Conservation (phyloP, 139 green algal genomes). For the Spirogloea muscicola region DNA sequence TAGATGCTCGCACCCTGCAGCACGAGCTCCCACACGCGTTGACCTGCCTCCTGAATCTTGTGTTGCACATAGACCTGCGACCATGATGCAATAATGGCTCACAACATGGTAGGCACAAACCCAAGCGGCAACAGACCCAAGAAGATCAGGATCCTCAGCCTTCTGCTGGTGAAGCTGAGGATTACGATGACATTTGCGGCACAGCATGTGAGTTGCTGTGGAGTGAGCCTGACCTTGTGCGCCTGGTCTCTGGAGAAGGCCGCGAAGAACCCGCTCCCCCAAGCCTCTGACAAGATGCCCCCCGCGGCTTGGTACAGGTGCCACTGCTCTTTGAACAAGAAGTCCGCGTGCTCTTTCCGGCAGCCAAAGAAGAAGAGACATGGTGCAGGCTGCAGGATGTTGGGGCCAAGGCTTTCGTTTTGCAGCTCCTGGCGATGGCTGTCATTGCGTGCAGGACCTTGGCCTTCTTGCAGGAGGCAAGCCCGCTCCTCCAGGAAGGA, state of each 20-base stretch:
- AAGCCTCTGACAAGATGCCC: not conserved
- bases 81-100: not conserved
- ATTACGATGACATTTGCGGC: too few relatives aligned
- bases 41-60: constrained; percentile 1
- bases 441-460: too few relatives aligned
- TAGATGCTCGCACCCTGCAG: constrained; percentile 34
- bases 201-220: too few relatives aligned
- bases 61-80: constrained; percentile 47
- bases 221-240: too few relatives aligned
- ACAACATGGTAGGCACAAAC: too few relatives aligned
- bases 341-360: constrained; percentile 65
- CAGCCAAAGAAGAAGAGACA: constrained; percentile 85
- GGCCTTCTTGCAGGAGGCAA: too few relatives aligned
- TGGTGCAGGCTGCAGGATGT: too few relatives aligned
- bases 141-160: too few relatives aligned
- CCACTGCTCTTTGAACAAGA: constrained; percentile 70
- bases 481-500: constrained; percentile 34
- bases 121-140: too few relatives aligned
- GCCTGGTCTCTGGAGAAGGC: constrained; percentile 49
- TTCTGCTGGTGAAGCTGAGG: too few relatives aligned
- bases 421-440: too few relatives aligned
- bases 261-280: constrained; percentile 32
- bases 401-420: too few relatives aligned
- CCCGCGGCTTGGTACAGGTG: not conserved
- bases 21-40: constrained; percentile 39